Evolutionary conservation across 176 grass and related monocot genomes (phyloP).

Genomic region (Phoenix dactylifera): DNA sequence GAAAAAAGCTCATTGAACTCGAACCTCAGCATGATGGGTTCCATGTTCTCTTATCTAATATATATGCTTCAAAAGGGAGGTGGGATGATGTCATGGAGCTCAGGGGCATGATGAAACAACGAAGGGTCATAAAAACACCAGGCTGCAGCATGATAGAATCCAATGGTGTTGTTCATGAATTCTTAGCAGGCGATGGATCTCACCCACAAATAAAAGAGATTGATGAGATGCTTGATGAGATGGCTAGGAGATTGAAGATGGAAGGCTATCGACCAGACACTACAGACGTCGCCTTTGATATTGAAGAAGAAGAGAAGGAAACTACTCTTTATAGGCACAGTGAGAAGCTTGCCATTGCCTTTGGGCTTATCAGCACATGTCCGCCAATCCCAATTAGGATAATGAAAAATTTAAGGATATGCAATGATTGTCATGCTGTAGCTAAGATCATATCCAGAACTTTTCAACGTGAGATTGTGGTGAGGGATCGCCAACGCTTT

Average conservation of each 20-base stretch:
- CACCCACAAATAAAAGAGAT: constrained; percentile 19
- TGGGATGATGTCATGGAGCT: constrained; percentile 68
- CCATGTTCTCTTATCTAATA: constrained; percentile 74
- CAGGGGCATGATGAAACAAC: constrained; percentile 62
- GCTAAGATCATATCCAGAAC: constrained; percentile 20
- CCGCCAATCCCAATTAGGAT: constrained; percentile 18
- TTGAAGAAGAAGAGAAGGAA: constrained; percentile 25
- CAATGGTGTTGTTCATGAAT: constrained; percentile 17
- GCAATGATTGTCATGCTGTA: constrained; percentile 19
- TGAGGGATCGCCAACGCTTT: constrained; percentile 19
- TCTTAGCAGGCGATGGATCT: constrained; percentile 18
- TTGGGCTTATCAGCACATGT: constrained; percentile 17
- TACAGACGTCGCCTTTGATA: constrained; percentile 15
- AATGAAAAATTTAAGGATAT: constrained; percentile 22
- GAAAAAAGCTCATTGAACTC: constrained; percentile 57
- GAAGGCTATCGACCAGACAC: constrained; percentile 19
- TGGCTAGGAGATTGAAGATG: constrained; percentile 8
- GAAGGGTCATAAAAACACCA: constrained; percentile 43
- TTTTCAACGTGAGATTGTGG: constrained; percentile 14
- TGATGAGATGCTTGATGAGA: constrained; percentile 19
- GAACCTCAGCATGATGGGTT: constrained; percentile 76
- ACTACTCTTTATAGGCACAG: constrained; percentile 16
- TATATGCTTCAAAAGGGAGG: constrained; percentile 73
- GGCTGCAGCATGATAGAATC: constrained; percentile 51
- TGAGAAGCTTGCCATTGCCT: constrained; percentile 24